Evolutionary conservation across 352 stramenopile genomes (phyloP), one percentile per base, ranked within the genome.

Genomic region (Globisporangium heterothallicum): DNA sequence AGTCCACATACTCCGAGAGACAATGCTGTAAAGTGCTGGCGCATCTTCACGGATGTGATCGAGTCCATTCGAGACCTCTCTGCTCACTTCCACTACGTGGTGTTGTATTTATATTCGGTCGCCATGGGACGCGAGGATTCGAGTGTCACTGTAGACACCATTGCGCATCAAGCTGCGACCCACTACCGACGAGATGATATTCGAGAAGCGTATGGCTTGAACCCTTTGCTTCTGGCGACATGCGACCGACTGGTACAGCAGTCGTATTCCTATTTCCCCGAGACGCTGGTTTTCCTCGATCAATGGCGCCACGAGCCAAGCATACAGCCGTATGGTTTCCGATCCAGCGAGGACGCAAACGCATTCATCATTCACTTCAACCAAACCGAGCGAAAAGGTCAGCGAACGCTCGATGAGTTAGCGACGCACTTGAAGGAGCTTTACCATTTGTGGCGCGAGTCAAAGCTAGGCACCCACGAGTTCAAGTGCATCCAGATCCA

Each of bases 201-300:
- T 16, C 53, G 44, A 18, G 26, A 46, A n/a, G 40, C 32, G 38
- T 56, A 56, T 42, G 30, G 27, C 2, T n/a, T 61, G 18, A 42
- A 27, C 22, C 42, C 42, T 6, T 47, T 25, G 19, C 12, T 45
- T 19, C n/a, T 46, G 18, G 7, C 18, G n/a, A 34, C 35, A 4
- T 19, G 26, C 2, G 40, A 51, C 14, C 34, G n/a, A 18, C 59
- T 89, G 6, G 22, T 84, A 26, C 58, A 66, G 14, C 72, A 89
- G 36, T 84, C 78, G 10, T 80, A 83, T 30, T 70, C 84, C 26
- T 86, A 86, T 24, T 86, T 84, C 30, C 78, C 78, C 0, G 78
- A 89, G 29, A 56, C 87, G 22, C 65, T 89, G 6, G 62, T 85
- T 29, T 86, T 63, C 21, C 61, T 89, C 16, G 75, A 89, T 49